These are phyloP conservation scores for Gnomoniopsis sp. DNA, from an alignment of 2,329 filamentous ascomycete genomes.

Conservation along the genomic window DNA sequence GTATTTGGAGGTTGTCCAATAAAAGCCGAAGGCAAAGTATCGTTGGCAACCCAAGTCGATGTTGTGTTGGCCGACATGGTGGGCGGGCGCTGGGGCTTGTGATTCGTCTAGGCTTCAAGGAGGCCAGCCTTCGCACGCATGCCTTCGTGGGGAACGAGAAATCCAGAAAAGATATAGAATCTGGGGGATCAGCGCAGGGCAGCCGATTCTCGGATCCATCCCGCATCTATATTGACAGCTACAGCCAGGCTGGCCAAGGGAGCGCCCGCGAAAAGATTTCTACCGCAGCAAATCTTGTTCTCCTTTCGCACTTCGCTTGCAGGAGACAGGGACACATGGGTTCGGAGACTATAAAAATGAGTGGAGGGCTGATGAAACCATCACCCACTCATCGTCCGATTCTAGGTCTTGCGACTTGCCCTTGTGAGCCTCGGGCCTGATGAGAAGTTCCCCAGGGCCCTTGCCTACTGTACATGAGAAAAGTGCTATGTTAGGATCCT, in stretches of 20 bases:
- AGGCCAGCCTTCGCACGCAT: neutral
- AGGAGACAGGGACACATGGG: neutral
- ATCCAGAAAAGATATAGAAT: neutral
- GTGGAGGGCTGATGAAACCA: neutral
- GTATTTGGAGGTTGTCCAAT: conserved; percentile 19
- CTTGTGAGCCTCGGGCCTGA: neutral
- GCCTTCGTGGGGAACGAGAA: neutral
- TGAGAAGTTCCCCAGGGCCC: neutral
- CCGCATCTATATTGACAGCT: neutral
- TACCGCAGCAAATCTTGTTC: neutral
- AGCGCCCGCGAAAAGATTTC: neutral
- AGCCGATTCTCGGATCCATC: neutral
- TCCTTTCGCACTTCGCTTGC: neutral
- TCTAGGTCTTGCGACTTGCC: neutral
- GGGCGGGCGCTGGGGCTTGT: neutral
- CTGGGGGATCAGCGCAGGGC: neutral
- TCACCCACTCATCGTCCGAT: neutral
- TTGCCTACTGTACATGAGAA: neutral
- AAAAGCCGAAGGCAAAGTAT: neutral
- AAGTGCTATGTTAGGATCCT: neutral
- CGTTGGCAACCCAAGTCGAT: neutral
- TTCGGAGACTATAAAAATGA: neutral
- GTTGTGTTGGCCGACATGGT: conserved; percentile 6
- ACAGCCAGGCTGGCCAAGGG: neutral
- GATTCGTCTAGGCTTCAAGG: neutral